These are phyloP conservation scores for Aspergillus phoenicis DNA, from an alignment of 2,329 filamentous ascomycete species.

Conservation along the genomic window DNA sequence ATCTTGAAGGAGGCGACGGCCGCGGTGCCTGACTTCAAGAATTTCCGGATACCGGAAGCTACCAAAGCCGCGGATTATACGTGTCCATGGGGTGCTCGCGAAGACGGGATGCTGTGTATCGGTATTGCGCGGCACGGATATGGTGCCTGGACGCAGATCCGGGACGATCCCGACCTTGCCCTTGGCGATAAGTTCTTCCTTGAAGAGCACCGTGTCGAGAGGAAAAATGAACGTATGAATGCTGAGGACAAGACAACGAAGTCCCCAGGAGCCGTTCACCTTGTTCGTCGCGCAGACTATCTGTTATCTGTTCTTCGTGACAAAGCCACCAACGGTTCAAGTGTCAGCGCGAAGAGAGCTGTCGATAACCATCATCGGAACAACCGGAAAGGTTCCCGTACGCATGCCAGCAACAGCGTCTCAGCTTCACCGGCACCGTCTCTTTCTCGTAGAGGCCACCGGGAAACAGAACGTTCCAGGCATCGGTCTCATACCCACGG, in stretches of 20 bases:
- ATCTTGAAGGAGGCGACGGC: slow-evolving; percentile 76
- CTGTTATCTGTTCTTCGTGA: slow-evolving; percentile 92
- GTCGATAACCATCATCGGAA: slow-evolving; percentile 94
- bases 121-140: slow-evolving; percentile 93
- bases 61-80: slow-evolving; percentile 90
- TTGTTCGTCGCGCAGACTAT: slow-evolving; percentile 93
- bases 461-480: slow-evolving; percentile 46
- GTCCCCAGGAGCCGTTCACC: slow-evolving; percentile 93
- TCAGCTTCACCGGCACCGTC: slow-evolving; percentile 51
- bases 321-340: slow-evolving; percentile 68
- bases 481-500: slow-evolving; percentile 46
- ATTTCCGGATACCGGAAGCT: slow-evolving; percentile 86
- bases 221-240: slow-evolving; percentile 84
- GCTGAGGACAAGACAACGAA: slow-evolving; percentile 62
- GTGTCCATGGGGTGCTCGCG: slow-evolving; percentile 86
- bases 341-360: slow-evolving; percentile 70
- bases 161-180: slow-evolving; percentile 84
- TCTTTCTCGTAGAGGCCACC: slow-evolving; percentile 43
- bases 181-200: slow-evolving; percentile 91
- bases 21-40: slow-evolving; percentile 66
- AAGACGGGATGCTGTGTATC: slow-evolving; percentile 95
- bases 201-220: slow-evolving; percentile 96
- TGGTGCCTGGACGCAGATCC: slow-evolving; percentile 91
- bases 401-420: slow-evolving; percentile 41
- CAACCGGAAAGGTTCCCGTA: slow-evolving; percentile 70